A percentile compares a stretch with the other conserved stretches of the same genome.
phyloP scores from a whole-genome alignment of 345 rosid genomes.

The Ailanthus altissimus region DNA sequence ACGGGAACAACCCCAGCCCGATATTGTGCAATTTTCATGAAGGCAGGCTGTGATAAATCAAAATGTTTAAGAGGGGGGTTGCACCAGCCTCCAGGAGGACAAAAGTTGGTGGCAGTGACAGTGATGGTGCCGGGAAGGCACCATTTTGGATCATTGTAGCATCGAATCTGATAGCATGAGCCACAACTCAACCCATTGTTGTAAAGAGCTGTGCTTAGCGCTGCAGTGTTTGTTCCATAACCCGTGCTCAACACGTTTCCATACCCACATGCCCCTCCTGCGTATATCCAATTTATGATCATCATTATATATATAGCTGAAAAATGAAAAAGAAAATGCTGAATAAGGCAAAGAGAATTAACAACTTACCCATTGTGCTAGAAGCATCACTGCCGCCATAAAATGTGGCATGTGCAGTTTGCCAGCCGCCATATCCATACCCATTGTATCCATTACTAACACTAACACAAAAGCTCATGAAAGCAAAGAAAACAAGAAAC shows the following conservation, averaged over 20 bases:
- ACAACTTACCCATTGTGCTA: not conserved
- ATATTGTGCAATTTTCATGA: no score
- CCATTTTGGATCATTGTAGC: not conserved
- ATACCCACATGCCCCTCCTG: not conserved
- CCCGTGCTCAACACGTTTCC: not conserved
- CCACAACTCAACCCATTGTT: not conserved
- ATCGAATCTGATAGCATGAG: not conserved
- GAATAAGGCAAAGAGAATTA: no score
- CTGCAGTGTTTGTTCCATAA: not conserved
- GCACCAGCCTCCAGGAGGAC: not conserved
- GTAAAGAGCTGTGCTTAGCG: not conserved
- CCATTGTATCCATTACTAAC: not conserved
- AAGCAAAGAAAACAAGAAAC: not conserved
- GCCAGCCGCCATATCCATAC: not conserved
- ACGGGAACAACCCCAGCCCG: no score
- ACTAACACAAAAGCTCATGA: not conserved
- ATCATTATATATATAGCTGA: not conserved
- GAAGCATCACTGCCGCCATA: not conserved
- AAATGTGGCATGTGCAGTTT: not conserved
- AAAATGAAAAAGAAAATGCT: no score
- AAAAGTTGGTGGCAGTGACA: not conserved
- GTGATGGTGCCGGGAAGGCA: not conserved
- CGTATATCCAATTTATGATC: not conserved
- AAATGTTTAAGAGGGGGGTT: no score
- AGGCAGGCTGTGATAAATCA: no score